Evolutionary conservation across 2,329 filamentous ascomycete genomes (phyloP).

Genomic region (Calonectria leucothoes): DNA sequence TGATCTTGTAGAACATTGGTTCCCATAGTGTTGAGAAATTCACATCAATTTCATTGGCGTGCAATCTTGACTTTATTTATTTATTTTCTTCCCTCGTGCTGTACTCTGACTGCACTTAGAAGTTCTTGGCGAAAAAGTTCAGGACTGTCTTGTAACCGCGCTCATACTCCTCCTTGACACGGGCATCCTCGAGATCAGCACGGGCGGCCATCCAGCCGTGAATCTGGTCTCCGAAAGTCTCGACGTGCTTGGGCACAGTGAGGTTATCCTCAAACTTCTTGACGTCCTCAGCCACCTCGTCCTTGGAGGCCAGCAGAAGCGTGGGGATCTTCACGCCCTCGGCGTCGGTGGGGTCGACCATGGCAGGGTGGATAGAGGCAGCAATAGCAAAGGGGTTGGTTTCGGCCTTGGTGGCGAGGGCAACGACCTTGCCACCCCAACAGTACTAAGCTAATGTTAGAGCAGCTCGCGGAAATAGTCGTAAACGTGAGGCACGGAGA

Average conservation of each 20-base stretch:
- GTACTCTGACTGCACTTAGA: conserved; percentile 40
- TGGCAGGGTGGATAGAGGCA: conserved; percentile 68
- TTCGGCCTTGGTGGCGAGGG: conserved; percentile 60
- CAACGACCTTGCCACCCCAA: conserved; percentile 78
- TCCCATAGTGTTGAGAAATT: not conserved
- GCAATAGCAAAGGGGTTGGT: conserved; percentile 67
- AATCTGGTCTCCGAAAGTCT: conserved; percentile 74
- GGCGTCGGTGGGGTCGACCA: conserved; percentile 73
- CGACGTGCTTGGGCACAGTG: conserved; percentile 67
- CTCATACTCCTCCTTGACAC: conserved; percentile 70
- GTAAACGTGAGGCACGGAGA: conserved; percentile 1
- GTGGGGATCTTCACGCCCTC: conserved; percentile 70
- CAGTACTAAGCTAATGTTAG: conserved; percentile 59
- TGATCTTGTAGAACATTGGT: not conserved
- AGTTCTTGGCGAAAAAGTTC: conserved; percentile 67
- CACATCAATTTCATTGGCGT: not conserved
- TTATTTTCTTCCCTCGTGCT: conserved; percentile 11
- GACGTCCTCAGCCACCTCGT: conserved; percentile 68
- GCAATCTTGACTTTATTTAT: not conserved
- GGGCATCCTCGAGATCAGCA: conserved; percentile 66
- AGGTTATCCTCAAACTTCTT: conserved; percentile 67
- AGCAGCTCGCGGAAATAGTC: not conserved
- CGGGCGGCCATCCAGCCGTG: conserved; percentile 82
- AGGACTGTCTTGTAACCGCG: conserved; percentile 71
- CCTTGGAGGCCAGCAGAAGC: conserved; percentile 72